Evolutionary conservation across 176 grass and related monocot genomes (phyloP), one percentile per base, ranked within the genome.

Genomic region (Musa troglodytarum): DNA sequence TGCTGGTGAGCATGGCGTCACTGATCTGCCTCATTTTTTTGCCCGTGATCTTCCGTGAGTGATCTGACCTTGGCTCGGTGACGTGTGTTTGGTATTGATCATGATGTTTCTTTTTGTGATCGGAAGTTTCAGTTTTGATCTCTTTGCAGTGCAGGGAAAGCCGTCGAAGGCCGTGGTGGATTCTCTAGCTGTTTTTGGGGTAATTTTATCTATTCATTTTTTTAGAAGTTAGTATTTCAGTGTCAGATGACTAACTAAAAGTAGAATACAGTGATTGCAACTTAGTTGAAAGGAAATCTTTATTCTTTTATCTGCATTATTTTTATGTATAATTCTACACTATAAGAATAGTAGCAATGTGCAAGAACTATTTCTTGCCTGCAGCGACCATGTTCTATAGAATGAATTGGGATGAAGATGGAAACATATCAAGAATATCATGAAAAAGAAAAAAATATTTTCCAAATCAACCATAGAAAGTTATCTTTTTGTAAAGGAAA

Each of bases 1-100:
- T 99, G 52, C 82, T 99, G 69, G 95, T 99, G 73, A 99, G 95
- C 74, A 84, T 94, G 85, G 95, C 95, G 71, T 99, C 95, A 1
- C 82, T 99, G 66, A 86, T 99, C 76, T 99, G 95, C 88, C 90
- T 99, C 78, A 54, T 94, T 77, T 34, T 99, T 63, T 85, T 99
- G 58, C 95, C 95, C 10, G 91, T 99, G 43, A 92, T 99, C 63
- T 89, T 94, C 54, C 84, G 95, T 99, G 74, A 88, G 95, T 89
- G 57, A 19, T 62, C 61, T 28, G 11, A 23, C 26, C 72, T 56
- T 9, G 10, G 23, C 56, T 22, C 52, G 53, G 13, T 73, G 12
- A 43, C 34, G 65, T 78, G 26, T 54, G 50, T 14, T 64, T 63
- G 52, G 55, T 65, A 21, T 43, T 51, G 63, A 58, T 68, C 19